Percentiles rank a stretch among this genome's conserved stretches.
Conservation (phyloP, 176 grass and related monocot species). For the Coix lacrymajobi region DNA sequence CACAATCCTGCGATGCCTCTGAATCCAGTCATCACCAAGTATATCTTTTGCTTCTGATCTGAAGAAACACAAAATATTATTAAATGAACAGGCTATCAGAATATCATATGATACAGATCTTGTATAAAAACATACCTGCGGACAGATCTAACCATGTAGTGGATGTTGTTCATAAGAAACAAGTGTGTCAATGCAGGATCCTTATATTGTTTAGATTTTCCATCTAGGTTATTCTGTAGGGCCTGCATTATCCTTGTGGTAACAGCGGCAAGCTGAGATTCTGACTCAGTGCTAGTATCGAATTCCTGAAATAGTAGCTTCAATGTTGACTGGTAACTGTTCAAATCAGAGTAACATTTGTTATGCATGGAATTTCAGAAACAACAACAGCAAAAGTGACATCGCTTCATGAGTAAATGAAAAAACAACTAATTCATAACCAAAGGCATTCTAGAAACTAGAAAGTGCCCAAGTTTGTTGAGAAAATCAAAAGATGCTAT, state of each 20-base stretch:
- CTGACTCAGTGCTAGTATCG: conserved; percentile 53
- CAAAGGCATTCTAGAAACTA: conserved; percentile 10
- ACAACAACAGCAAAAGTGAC: not conserved
- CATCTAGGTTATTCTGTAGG: conserved; percentile 91
- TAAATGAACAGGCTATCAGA: not conserved
- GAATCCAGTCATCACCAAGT: conserved; percentile 97
- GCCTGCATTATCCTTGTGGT: conserved; percentile 99
- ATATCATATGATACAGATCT: not conserved
- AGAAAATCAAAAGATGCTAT: not conserved
- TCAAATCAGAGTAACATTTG: conserved; percentile 22
- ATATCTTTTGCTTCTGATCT: conserved; percentile 99
- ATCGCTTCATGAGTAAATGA: not conserved
- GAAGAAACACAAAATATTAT: not conserved
- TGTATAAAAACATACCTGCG: conserved; percentile 59
- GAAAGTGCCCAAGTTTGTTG: not conserved
- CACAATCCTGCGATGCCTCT: conserved; percentile 92
- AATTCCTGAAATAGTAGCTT: conserved; percentile 92
- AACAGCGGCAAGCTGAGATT: conserved; percentile 85
- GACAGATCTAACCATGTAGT: conserved; percentile 98
- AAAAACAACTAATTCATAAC: conserved; percentile 6
- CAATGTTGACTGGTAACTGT: conserved; percentile 86
- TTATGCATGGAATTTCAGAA: conserved; percentile 13
- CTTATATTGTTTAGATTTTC: conserved; percentile 90
- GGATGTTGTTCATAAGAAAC: conserved; percentile 98
- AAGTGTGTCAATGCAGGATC: conserved; percentile 77